These are phyloP conservation scores for Linnemannia schmuckeri DNA, from an alignment of 192 early-diverging fungal species.

Conservation along the genomic window DNA sequence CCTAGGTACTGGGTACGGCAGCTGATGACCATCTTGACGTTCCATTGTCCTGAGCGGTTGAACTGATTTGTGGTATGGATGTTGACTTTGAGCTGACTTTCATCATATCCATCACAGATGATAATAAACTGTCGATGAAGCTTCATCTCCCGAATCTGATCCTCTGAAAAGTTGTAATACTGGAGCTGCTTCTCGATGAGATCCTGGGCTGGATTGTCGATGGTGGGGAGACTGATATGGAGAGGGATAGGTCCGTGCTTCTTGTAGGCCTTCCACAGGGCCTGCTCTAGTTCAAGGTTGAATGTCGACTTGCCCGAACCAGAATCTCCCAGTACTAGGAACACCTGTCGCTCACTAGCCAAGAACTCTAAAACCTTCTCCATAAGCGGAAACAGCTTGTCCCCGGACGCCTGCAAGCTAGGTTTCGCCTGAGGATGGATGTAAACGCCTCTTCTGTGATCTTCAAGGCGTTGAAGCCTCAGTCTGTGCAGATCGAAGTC, in stretches of 20 bases:
- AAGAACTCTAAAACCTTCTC: neutral
- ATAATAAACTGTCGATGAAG: neutral
- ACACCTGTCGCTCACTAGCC: neutral
- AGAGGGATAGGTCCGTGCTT: neutral
- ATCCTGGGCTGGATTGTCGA: neutral
- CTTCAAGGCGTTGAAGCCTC: too few species aligned
- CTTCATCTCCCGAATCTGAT: neutral
- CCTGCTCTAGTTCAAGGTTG: neutral
- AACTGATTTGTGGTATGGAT: neutral
- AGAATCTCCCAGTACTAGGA: neutral
- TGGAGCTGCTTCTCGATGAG: neutral
- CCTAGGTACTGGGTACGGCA: neutral
- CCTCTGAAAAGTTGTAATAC: neutral
- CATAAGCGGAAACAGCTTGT: neutral
- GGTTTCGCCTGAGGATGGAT: too few species aligned
- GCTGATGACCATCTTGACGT: neutral
- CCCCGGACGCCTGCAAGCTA: neutral
- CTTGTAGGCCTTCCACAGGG: neutral
- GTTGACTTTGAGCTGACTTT: neutral
- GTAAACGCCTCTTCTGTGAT: too few species aligned
- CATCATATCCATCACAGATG: constrained; percentile 12
- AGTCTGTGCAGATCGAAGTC: neutral
- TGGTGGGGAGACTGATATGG: constrained; percentile 1
- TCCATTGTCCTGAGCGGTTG: neutral
- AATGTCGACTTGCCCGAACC: neutral